phyloP scores from a whole-genome alignment of 306 rosid species.

The Fragaria iinumae region DNA sequence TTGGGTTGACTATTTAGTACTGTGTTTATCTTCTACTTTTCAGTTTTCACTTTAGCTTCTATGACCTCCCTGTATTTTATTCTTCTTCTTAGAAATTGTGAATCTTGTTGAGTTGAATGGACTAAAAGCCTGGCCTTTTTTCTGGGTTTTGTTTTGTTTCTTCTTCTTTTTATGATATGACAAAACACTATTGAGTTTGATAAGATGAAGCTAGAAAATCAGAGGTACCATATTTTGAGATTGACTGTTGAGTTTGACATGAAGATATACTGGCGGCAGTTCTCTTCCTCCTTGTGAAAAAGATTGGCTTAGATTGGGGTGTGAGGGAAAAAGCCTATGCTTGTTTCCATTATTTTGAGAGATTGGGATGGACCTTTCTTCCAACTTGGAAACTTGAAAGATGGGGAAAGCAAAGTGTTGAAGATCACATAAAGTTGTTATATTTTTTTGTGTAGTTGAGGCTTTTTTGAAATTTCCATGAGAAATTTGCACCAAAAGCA shows the following conservation, averaged over 20 bases:
- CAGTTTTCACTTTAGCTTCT: conserved; percentile 12
- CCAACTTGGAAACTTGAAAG: conserved; percentile 31
- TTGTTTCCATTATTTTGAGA: conserved; percentile 24
- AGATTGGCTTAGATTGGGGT: conserved; percentile 22
- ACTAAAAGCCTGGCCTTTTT: neutral
- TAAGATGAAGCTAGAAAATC: conserved; percentile 26
- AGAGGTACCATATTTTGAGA: conserved; percentile 14
- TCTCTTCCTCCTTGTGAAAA: conserved; percentile 18
- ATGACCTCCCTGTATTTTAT: conserved; percentile 5
- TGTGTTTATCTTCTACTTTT: conserved; percentile 30
- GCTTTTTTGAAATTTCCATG: conserved; percentile 35
- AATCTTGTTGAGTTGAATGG: conserved; percentile 7
- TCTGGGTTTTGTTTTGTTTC: neutral
- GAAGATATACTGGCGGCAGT: conserved; percentile 26
- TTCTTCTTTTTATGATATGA: conserved; percentile 14
- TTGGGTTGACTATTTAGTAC: conserved; percentile 34
- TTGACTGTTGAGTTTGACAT: conserved; percentile 10
- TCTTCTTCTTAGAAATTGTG: neutral
- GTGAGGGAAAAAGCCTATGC: conserved; percentile 10
- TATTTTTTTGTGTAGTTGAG: conserved; percentile 27
- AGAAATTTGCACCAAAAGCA: conserved; percentile 40
- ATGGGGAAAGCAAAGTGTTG: conserved; percentile 24
- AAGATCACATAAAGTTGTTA: conserved; percentile 42
- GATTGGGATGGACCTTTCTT: conserved; percentile 22
- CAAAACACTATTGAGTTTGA: conserved; percentile 25